Evolutionary conservation across 805 yeast species (phyloP).

Genomic region (Henningerozyma blattae): DNA sequence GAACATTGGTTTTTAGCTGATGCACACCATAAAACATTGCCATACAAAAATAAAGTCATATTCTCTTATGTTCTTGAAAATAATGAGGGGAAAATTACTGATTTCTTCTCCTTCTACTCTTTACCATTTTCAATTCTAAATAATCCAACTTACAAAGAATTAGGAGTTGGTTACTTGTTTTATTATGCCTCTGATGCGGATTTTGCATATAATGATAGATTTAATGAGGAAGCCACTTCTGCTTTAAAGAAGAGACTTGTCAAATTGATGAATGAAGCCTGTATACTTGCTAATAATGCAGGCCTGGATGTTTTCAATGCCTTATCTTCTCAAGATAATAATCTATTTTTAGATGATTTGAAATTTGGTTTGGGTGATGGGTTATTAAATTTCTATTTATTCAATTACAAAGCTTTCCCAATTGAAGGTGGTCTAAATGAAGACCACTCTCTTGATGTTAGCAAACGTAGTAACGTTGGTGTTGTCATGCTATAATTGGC

Average conservation of each 20-base stretch:
- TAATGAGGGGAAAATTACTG: slow-evolving; percentile 52
- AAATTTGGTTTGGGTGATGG: slow-evolving; percentile 95
- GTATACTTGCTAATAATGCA: slow-evolving; percentile 53
- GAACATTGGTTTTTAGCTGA: slow-evolving; percentile 72
- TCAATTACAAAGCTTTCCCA: slow-evolving; percentile 78
- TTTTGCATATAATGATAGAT: slow-evolving; percentile 27
- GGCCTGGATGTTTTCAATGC: slow-evolving; percentile 91
- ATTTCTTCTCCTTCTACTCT: slow-evolving; percentile 80
- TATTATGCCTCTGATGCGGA: slow-evolving; percentile 76
- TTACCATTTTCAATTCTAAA: slow-evolving; percentile 77
- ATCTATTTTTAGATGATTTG: slow-evolving; percentile 65
- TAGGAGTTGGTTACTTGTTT: slow-evolving; percentile 80
- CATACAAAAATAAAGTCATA: slow-evolving; percentile 35
- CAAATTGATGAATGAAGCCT: slow-evolving; percentile 56
- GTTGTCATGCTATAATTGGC: slow-evolving; percentile 59
- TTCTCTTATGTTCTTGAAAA: slow-evolving; percentile 67
- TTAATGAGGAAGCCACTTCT: slow-evolving; percentile 29
- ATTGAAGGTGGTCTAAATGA: slow-evolving; percentile 68
- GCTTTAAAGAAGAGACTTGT: slow-evolving; percentile 47
- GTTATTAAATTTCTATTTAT: slow-evolving; percentile 74
- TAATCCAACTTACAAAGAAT: slow-evolving; percentile 46
- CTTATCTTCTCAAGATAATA: slow-evolving; percentile 79
- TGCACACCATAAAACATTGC: slow-evolving; percentile 17
- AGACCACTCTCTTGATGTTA: slow-evolving; percentile 39
- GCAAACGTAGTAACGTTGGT: slow-evolving; percentile 71